Percentiles rank a stretch among this genome's conserved stretches.
Conservation (phyloP, 2,329 filamentous ascomycete genomes). For the Penicillium palitans region DNA sequence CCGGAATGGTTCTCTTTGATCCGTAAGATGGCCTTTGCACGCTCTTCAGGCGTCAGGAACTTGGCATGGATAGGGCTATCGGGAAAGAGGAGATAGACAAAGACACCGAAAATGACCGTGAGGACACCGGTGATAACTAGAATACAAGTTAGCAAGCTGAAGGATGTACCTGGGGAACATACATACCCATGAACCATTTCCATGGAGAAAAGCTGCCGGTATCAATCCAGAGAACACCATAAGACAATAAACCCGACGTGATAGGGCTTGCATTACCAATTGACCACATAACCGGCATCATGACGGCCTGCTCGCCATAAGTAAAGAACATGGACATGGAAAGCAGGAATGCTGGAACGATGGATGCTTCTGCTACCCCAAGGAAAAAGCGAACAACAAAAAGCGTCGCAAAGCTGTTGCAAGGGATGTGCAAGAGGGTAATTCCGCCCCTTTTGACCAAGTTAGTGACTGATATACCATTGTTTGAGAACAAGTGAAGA, state of each 20-base stretch:
- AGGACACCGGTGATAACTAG: slow-evolving; percentile 16
- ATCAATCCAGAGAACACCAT: slow-evolving; percentile 45
- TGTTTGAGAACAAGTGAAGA: too few species aligned
- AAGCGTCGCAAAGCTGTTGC: slow-evolving; percentile 50
- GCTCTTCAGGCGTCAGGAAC: slow-evolving; percentile 36
- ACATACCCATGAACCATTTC: slow-evolving; percentile 44
- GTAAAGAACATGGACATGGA: slow-evolving; percentile 44
- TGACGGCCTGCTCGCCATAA: slow-evolving; percentile 35
- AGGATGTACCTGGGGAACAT: background rate
- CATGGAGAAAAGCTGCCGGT: slow-evolving; percentile 40
- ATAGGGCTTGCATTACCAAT: slow-evolving; percentile 44
- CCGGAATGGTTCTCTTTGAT: slow-evolving; percentile 41
- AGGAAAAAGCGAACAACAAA: slow-evolving; percentile 53
- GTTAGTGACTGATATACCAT: background rate
- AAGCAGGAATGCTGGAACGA: slow-evolving; percentile 52
- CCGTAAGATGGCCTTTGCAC: slow-evolving; percentile 36
- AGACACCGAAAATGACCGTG: slow-evolving; percentile 25
- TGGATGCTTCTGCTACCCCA: slow-evolving; percentile 54
- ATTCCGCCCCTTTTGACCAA: slow-evolving; percentile 32
- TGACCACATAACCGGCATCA: slow-evolving; percentile 44
- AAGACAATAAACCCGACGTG: slow-evolving; percentile 43
- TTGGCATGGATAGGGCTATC: slow-evolving; percentile 35
- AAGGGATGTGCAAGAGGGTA: slow-evolving; percentile 43
- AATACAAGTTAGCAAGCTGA: background rate
- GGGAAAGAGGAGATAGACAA: slow-evolving; percentile 37